phyloP scores from a whole-genome alignment of 768 basidiomycete species.

The Mycena indigotica region DNA sequence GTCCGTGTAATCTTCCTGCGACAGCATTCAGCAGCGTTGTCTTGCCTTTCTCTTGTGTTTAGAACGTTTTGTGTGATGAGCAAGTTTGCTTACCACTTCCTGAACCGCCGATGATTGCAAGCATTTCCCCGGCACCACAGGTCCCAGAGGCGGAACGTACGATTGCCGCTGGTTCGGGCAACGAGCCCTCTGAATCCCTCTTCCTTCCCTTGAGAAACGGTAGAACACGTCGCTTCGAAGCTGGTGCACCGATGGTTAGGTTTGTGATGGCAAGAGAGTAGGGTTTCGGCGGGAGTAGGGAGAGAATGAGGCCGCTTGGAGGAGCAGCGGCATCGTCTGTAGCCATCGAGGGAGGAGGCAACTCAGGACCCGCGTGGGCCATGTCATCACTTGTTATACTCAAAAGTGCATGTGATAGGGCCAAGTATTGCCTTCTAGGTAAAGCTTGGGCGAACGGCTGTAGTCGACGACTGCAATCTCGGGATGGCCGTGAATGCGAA shows the following conservation, averaged over 20 bases:
- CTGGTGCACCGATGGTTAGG: slow-evolving; percentile 9
- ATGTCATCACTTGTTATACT: no score
- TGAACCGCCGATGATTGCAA: slow-evolving; percentile 23
- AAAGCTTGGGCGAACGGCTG: no score
- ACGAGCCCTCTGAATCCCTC: background rate
- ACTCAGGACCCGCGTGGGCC: no score
- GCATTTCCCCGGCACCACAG: slow-evolving; percentile 20
- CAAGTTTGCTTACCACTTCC: slow-evolving; percentile 18
- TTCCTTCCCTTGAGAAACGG: slow-evolving; percentile 14
- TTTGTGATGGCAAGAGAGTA: slow-evolving; percentile 6
- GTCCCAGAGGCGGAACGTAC: slow-evolving; percentile 13
- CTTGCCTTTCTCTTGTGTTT: no score
- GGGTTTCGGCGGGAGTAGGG: slow-evolving; percentile 19
- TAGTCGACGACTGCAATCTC: no score
- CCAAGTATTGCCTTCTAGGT: no score
- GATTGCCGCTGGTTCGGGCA: slow-evolving; percentile 4
- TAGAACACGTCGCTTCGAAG: background rate
- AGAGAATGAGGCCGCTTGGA: slow-evolving; percentile 11
- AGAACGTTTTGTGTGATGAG: no score
- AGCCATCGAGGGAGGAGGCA: no score
- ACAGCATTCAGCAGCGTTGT: slow-evolving; percentile 20
- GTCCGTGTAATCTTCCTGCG: slow-evolving; percentile 16
- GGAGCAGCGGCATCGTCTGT: background rate
- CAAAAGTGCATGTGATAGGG: no score
- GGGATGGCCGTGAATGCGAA: no score